Base-by-base conservation (phyloP, 305 asterid genomes). In the Fraxinus floribunda region DNA sequence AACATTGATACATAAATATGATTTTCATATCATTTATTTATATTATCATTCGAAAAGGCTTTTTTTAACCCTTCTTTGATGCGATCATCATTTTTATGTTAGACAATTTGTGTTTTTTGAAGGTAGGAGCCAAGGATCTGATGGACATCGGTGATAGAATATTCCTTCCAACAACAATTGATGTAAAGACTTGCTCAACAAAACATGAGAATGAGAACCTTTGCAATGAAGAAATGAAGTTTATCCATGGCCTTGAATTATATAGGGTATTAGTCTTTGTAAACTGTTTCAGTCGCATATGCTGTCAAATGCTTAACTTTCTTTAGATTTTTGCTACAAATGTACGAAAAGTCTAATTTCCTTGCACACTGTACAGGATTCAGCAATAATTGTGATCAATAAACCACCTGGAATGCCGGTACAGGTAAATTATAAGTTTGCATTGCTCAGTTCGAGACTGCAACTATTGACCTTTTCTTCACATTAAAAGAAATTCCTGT, bases 401-500 rank as follows among this genome's bases (percentile, higher is more conserved):
- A 96, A 94, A 90, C 99, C 98, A 0, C 95, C 94, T 68, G 97
- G 98, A 85, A 89, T 96, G 91, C 95, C 98, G 57, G 99, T 96
- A 76, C 99, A 96, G 98, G 98, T 96, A 83, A 76, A 24, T 49
- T 82, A n/a, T 78, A 55, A 79, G 18, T 34, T 13, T 18, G 80
- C 36, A 1, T 9, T 66, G 52, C 60, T 62, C 64, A 72, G 32
- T 81, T 75, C 75, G 11, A 26, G 52, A 80, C 55, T 85, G 87
- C 86, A 73, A 79, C 49, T 52, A 24, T 74, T 83, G 75, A 13
- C n/a, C 60, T 16, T 55, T 18, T 81, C 20, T 76, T 79, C 77
- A 88, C 72, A 75, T 34, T 49, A 30, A 75, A 26, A 73, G 26
- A 34, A 78, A 26, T 76, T 76, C 83, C 24, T 77, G 80, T 82